These are phyloP conservation scores for Akanthomyces dipterigenus DNA, from an alignment of 2,329 filamentous ascomycete species.

Conservation along the genomic window DNA sequence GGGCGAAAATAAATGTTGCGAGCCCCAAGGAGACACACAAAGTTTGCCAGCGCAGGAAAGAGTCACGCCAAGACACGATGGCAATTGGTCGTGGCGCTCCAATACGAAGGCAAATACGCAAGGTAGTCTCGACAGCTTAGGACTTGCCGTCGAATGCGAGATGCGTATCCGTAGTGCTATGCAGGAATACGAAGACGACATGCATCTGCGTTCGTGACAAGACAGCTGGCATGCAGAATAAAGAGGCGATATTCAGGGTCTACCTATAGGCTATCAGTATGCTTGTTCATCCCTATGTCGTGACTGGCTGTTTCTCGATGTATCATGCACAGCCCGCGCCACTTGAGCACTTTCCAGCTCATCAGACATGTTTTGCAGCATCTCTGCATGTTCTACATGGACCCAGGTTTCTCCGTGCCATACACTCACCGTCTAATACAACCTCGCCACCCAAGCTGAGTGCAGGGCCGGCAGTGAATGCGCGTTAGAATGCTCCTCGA, in stretches of 20 bases:
- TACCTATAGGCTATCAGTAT: too few relatives aligned
- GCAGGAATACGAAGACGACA: neutral
- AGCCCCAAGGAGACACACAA: neutral
- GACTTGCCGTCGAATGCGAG: too few relatives aligned
- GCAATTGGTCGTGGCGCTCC: neutral
- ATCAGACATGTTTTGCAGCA: slow-evolving; percentile 5
- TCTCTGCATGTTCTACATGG: neutral
- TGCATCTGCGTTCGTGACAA: neutral
- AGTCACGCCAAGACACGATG: neutral
- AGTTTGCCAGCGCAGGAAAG: neutral
- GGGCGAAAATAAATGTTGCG: too few relatives aligned
- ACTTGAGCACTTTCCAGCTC: neutral
- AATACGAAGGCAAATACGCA: neutral
- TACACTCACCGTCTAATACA: neutral
- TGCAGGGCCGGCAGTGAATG: neutral
- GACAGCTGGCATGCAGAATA: neutral
- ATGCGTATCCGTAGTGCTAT: neutral
- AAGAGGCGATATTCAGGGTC: neutral
- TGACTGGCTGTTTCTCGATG: too few relatives aligned
- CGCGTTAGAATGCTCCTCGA: neutral
- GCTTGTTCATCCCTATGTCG: too few relatives aligned
- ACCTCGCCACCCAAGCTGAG: neutral
- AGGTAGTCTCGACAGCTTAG: neutral
- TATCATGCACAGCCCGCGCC: neutral
- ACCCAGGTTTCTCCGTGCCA: neutral